These are phyloP conservation scores for Teunomyces funiuensis DNA, from an alignment of 805 yeast genomes.

Conservation along the genomic window DNA sequence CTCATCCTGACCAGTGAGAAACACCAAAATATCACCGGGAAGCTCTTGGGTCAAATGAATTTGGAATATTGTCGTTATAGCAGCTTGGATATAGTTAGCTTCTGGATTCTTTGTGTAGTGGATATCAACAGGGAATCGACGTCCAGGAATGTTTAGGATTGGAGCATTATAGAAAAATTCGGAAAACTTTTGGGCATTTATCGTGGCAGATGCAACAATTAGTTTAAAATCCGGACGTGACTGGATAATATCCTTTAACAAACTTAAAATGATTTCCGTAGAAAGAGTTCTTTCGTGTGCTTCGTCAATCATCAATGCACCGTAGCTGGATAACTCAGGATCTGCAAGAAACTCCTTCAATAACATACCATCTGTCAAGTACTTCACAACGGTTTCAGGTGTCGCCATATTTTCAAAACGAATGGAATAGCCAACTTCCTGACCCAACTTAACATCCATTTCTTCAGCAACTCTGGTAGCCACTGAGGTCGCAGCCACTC, in stretches of 20 bases:
- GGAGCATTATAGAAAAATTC: conserved; percentile 81
- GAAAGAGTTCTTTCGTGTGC: conserved; percentile 95
- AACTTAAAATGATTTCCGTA: conserved; percentile 81
- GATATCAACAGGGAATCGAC: conserved; percentile 89
- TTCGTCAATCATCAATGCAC: conserved; percentile 91
- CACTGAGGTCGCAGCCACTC: conserved; percentile 92
- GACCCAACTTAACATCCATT: conserved; percentile 75
- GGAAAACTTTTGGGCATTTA: conserved; percentile 86
- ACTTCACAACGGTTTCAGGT: conserved; percentile 70
- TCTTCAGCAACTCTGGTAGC: conserved; percentile 92
- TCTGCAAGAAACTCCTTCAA: conserved; percentile 80
- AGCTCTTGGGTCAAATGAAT: conserved; percentile 69
- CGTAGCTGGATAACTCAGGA: conserved; percentile 64
- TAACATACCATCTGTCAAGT: conserved; percentile 95
- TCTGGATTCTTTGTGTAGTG: conserved; percentile 85
- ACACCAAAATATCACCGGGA: conserved; percentile 85
- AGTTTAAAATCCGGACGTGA: conserved; percentile 70
- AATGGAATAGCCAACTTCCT: conserved; percentile 84
- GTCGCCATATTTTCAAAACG: conserved; percentile 79
- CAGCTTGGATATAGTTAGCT: conserved; percentile 87
- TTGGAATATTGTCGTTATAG: conserved; percentile 82
- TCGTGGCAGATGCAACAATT: conserved; percentile 90
- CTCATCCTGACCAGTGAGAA: conserved; percentile 95
- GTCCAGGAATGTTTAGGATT: conserved; percentile 84
- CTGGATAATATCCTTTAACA: conserved; percentile 66